Conservation (phyloP, 805 yeast species). For the Metschnikowia matae region DNA sequence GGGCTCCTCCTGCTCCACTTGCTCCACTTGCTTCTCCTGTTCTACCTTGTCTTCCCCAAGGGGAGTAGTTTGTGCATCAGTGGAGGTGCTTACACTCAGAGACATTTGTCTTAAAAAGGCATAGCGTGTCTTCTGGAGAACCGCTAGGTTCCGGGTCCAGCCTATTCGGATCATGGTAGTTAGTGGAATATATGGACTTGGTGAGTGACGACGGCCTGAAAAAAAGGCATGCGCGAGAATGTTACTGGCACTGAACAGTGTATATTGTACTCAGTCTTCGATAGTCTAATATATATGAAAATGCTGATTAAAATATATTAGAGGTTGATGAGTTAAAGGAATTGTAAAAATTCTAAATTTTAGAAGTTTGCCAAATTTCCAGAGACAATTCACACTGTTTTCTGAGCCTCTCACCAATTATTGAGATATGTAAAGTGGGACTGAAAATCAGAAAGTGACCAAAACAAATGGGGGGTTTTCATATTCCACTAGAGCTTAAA, state of each 20-base stretch:
- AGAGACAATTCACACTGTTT: too few species aligned
- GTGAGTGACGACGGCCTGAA: background rate
- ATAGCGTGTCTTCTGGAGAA: background rate
- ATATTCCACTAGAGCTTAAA: too few species aligned
- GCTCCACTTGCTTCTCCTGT: background rate
- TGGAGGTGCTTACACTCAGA: background rate
- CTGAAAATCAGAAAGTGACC: too few species aligned
- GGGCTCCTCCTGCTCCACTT: background rate
- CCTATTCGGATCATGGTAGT: background rate
- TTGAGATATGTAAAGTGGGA: too few species aligned
- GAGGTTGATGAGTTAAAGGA: too few species aligned
- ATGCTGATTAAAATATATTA: too few species aligned
- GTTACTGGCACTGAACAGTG: background rate
- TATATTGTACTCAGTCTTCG: too few species aligned
- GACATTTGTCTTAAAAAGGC: background rate
- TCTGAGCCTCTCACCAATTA: too few species aligned
- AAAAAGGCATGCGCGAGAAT: conserved; percentile 1
- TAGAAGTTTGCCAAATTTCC: too few species aligned
- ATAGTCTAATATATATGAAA: too few species aligned
- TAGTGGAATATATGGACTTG: background rate
- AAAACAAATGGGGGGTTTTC: too few species aligned
- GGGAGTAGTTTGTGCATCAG: background rate
- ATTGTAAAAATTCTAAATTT: too few species aligned
- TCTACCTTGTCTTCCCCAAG: background rate
- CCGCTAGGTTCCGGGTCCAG: background rate